phyloP scores from a whole-genome alignment of 1,139 yeast genomes.

The Candida sp. region DNA sequence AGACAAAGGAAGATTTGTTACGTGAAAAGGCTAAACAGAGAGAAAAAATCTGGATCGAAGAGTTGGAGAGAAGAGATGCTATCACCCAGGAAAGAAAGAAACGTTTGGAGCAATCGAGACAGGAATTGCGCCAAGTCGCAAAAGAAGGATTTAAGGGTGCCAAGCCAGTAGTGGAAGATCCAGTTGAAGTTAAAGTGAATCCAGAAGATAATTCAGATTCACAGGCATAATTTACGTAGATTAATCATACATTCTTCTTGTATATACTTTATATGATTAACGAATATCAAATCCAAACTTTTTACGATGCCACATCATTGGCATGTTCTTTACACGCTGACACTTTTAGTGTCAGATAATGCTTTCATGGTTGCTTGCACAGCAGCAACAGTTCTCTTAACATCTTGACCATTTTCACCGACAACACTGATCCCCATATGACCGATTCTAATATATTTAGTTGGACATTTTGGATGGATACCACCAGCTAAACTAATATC shows the following conservation, averaged over 20 bases:
- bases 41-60: conserved; percentile 88
- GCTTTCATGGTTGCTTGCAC: conserved; percentile 1
- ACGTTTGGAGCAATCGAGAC: conserved; percentile 35
- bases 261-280: background rate
- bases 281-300: background rate
- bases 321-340: background rate
- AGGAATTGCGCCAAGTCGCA: conserved; percentile 38
- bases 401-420: conserved; percentile 4
- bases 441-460: conserved; percentile 5
- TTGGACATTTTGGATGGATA: conserved; percentile 4
- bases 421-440: conserved; percentile 5
- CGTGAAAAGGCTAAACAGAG: conserved; percentile 79
- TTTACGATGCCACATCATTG: background rate
- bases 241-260: background rate
- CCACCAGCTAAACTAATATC: conserved; percentile 5
- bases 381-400: conserved; percentile 4
- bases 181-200: background rate
- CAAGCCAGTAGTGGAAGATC: conserved; percentile 7
- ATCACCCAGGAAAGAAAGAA: conserved; percentile 65
- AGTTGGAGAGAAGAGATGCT: conserved; percentile 77
- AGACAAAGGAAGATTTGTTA: conserved; percentile 57
- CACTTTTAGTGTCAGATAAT: background rate
- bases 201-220: background rate
- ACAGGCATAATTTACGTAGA: background rate
- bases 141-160: conserved; percentile 34